Percentiles rank a stretch among this genome's conserved stretches.
phyloP scores from a whole-genome alignment of 495 filamentous ascomycete species.

The Lasiosphaeris hirsuta region DNA sequence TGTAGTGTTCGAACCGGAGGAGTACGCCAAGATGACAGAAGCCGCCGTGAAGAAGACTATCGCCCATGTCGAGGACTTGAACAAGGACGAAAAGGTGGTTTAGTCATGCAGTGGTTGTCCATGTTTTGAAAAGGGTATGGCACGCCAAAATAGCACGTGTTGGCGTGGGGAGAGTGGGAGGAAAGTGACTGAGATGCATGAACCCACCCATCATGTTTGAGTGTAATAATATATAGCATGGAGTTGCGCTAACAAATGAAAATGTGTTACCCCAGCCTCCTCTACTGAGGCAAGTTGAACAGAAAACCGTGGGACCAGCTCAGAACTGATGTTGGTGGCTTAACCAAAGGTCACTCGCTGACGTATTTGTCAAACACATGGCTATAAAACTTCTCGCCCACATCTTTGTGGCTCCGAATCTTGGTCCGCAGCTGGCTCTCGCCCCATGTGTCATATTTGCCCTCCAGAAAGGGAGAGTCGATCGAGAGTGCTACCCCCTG shows the following conservation, averaged over 20 bases:
- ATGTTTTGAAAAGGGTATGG: too few species aligned
- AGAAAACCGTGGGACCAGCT: too few species aligned
- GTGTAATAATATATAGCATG: too few species aligned
- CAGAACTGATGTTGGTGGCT: too few species aligned
- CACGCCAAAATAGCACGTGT: too few species aligned
- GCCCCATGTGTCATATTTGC: conserved; percentile 46
- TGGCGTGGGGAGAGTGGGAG: too few species aligned
- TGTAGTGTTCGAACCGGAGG: conserved; percentile 26
- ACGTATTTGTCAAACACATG: conserved; percentile 41
- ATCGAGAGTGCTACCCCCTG: conserved; percentile 22
- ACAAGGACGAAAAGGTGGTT: conserved; percentile 16
- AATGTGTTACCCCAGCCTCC: too few species aligned
- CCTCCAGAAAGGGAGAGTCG: conserved; percentile 42
- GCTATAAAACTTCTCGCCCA: conserved; percentile 39
- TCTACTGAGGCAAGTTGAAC: too few species aligned
- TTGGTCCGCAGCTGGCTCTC: conserved; percentile 47
- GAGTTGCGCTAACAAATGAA: too few species aligned
- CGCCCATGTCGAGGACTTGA: conserved; percentile 6
- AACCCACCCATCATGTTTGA: too few species aligned
- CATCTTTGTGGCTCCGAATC: conserved; percentile 41
- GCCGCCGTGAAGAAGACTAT: conserved; percentile 15
- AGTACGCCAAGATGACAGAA: conserved; percentile 14
- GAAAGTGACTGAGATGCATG: too few species aligned
- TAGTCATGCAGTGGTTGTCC: too few species aligned
- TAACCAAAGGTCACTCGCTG: conserved; percentile 17